Base-by-base conservation (phyloP, 2,329 filamentous ascomycete species). In the Onygena corvina region DNA sequence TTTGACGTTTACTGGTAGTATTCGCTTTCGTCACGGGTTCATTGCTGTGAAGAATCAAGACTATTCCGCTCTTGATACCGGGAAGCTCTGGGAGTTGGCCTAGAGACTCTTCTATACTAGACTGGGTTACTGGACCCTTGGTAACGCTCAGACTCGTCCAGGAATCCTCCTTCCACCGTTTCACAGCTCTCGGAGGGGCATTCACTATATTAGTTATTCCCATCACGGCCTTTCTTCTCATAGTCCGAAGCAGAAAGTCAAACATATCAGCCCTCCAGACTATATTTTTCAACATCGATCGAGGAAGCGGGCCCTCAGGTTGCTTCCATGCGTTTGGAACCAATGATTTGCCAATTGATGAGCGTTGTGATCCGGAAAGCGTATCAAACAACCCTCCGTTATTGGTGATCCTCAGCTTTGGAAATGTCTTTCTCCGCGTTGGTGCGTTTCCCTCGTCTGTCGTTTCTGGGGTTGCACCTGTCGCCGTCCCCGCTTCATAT, bases 211-310 rank as follows among this genome's bases (percentile, higher is more conserved):
- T 65, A 33, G 61, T 60, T 38, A 76, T 53, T n/a, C 61, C 60
- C 47, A 61, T 64, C 5, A 63, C 42, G 0, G 65, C 59, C 7
- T 64, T 59, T 38, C 58, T 61, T 16, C 64, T 63, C 59, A 74
- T 60, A 40, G 64, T 52, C 4, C 53, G 55, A 0, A 70, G 54
- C 2, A 74, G 56, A 40, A 72, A 64, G 2, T 64, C 60, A 2
- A 69, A 58, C 67, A 75, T 73, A 56, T 76, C 71, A 46, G 68
- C 58, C 11, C 70, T 63, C 71, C 72, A 76, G 1, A 71, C 59
- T 9, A 71, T 48, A 3, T 59, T 58, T 23, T 57, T 60, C 18
- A 64, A 50, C 9, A 64, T 56, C 1, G 47, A 40, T 4, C 53
- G 36, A 1, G 58, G 60, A 20, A 64, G 35, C 4, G 61, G 60